Evolutionary conservation across 1,284 basidiomycete genomes (phyloP).

Genomic region (Lignosus rhinocerotis): DNA sequence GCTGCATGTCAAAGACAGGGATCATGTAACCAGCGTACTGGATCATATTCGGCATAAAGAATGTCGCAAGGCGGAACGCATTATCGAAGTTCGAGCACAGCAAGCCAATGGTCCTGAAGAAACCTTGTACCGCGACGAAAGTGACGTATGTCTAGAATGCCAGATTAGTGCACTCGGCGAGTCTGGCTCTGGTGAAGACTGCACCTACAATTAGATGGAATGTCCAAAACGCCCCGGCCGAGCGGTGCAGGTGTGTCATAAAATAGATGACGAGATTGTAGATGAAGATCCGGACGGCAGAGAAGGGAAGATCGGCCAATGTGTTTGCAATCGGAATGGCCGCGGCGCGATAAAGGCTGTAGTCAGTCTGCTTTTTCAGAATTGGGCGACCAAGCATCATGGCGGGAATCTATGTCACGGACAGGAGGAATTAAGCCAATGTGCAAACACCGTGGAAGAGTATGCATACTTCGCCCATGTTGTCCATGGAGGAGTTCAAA

Average conservation of each 20-base stretch:
- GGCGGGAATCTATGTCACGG: conserved; percentile 47
- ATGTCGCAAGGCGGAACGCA: conserved; percentile 59
- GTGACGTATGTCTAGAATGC: conserved; percentile 46
- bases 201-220: conserved; percentile 58
- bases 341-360: conserved; percentile 80
- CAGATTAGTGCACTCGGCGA: background rate
- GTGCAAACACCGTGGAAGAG: rapidly evolving
- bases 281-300: conserved; percentile 59
- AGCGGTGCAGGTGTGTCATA: conserved; percentile 63
- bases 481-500: conserved; percentile 74
- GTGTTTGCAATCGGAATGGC: conserved; percentile 78
- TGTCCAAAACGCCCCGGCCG: conserved; percentile 69
- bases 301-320: conserved; percentile 76
- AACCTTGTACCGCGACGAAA: conserved; percentile 69
- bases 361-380: conserved; percentile 61
- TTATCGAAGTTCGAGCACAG: conserved; percentile 65
- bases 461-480: conserved; percentile 66
- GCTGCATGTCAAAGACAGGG: conserved; percentile 76
- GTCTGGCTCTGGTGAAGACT: background rate
- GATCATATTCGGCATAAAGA: conserved; percentile 68
- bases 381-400: conserved; percentile 81
- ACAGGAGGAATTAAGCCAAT: background rate
- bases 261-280: conserved; percentile 79
- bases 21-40: conserved; percentile 75
- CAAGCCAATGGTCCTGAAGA: conserved; percentile 72